Percentiles rank a stretch among this genome's conserved stretches.
Conservation (phyloP, 345 rosid genomes). For the Dipteronia dyeriana region DNA sequence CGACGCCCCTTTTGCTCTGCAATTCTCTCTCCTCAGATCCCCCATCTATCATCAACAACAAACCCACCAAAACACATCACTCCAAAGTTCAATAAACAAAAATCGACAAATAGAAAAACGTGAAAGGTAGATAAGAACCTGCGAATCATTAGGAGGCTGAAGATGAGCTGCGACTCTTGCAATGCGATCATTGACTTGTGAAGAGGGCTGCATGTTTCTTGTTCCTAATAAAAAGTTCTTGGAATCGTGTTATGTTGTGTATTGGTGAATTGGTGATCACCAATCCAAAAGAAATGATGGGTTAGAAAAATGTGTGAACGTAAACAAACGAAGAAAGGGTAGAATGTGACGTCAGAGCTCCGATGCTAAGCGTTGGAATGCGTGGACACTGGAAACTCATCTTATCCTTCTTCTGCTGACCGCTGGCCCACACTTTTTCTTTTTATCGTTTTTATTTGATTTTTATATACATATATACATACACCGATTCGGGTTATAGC, state of each 20-base stretch:
- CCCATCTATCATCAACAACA: constrained; percentile 36
- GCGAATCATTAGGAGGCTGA: constrained; percentile 44
- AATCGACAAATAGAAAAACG: background rate
- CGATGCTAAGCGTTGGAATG: background rate
- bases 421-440: background rate
- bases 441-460: too few relatives aligned
- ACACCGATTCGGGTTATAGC: too few relatives aligned
- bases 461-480: too few relatives aligned
- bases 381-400: background rate
- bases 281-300: background rate
- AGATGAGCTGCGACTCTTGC: constrained; percentile 80
- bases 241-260: background rate
- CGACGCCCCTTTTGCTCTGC: constrained; percentile 91
- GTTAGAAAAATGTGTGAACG: background rate
- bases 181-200: constrained; percentile 64
- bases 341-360: background rate
- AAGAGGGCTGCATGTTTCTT: constrained; percentile 24
- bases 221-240: background rate
- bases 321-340: background rate
- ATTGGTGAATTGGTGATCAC: background rate
- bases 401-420: background rate
- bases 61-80: background rate
- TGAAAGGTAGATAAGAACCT: background rate
- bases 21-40: constrained; percentile 48
- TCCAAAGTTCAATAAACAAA: background rate